phyloP scores from a whole-genome alignment of 176 grass and related monocot species.

The Carex parvula region DNA sequence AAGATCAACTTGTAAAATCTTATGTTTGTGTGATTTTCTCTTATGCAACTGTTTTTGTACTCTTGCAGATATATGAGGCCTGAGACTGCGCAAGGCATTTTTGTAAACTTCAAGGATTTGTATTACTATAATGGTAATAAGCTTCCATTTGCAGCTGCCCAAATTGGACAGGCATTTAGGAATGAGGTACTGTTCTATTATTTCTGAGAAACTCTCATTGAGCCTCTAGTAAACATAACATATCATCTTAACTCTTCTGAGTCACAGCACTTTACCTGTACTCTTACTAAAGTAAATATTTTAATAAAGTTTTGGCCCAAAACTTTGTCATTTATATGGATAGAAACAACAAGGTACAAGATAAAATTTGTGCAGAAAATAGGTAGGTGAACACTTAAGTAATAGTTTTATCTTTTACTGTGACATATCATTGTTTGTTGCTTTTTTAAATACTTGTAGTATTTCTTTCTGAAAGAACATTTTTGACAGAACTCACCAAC shows the following conservation, averaged over 20 bases:
- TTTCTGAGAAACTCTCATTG: not conserved
- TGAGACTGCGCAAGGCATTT: slow-evolving; percentile 94
- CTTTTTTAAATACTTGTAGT: not conserved
- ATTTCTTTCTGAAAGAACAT: not conserved
- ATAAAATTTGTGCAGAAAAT: not conserved
- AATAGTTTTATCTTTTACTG: not conserved
- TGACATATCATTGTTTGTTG: not conserved
- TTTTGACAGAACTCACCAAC: not conserved
- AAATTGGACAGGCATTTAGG: slow-evolving; percentile 85
- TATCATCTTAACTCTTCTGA: not conserved
- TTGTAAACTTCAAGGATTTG: slow-evolving; percentile 90
- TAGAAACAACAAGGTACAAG: not conserved
- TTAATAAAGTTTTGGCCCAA: not conserved
- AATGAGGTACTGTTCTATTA: slow-evolving; percentile 60
- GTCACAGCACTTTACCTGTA: not conserved
- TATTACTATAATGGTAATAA: slow-evolving; percentile 90
- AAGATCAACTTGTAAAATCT: not conserved
- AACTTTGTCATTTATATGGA: not conserved
- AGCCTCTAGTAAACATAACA: not conserved
- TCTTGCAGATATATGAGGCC: slow-evolving; percentile 85
- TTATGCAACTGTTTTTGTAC: slow-evolving; percentile 26
- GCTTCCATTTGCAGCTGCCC: slow-evolving; percentile 83
- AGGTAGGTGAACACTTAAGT: not conserved
- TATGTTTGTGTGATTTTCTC: not conserved
- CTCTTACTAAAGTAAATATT: not conserved